A percentile compares a stretch with the other conserved stretches of the same genome.
phyloP scores from a whole-genome alignment of 1,284 basidiomycete species.

The Fomitopsis palustris region DNA sequence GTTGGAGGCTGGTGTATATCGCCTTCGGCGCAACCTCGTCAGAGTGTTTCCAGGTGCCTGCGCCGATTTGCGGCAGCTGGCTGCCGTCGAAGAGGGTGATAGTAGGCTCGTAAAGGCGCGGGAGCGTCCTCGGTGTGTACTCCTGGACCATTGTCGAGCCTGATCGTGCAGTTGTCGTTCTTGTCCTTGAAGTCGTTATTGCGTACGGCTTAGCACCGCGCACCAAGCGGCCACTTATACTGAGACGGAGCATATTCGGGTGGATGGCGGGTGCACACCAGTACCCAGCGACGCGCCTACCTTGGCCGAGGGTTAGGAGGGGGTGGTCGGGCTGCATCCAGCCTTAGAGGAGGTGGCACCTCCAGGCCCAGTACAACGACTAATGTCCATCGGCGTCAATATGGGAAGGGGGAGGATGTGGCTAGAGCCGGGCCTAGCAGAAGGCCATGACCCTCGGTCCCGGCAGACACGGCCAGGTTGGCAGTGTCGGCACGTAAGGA shows the following conservation, averaged over 20 bases:
- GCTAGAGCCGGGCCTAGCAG: too few species aligned
- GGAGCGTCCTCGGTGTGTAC: neutral
- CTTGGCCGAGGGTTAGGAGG: neutral
- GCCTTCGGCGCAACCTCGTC: slow-evolving; percentile 22
- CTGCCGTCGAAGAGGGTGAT: neutral
- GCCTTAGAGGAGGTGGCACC: neutral
- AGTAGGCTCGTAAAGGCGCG: neutral
- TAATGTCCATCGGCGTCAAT: neutral
- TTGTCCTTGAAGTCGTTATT: too few species aligned
- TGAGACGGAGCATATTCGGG: neutral
- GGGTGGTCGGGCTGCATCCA: neutral
- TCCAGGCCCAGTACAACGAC: neutral
- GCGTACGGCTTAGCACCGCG: neutral
- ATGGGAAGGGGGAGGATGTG: too few species aligned
- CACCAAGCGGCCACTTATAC: neutral
- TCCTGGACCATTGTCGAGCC: neutral
- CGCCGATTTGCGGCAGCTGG: slow-evolving; percentile 19
- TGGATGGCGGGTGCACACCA: neutral
- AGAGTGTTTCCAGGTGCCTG: slow-evolving; percentile 26
- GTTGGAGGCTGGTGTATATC: slow-evolving; percentile 34
- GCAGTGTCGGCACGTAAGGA: too few species aligned
- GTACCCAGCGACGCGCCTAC: neutral
- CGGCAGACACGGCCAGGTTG: too few species aligned
- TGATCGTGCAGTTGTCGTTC: neutral
- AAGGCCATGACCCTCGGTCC: too few species aligned